Evolutionary conservation across 1,139 yeast genomes (phyloP).

Genomic region (Geotrichum armillariae): DNA sequence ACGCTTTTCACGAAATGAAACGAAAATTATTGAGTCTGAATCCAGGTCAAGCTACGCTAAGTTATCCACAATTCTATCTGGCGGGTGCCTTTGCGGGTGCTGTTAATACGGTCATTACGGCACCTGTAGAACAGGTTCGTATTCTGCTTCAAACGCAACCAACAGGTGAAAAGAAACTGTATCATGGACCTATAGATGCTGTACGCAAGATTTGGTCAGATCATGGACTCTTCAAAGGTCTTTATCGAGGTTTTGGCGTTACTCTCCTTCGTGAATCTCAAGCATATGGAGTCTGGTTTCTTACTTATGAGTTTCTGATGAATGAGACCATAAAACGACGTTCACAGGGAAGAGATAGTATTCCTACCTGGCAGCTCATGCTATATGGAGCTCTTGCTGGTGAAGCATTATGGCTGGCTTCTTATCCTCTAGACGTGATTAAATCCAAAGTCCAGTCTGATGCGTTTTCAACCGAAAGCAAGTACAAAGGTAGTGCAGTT

Average conservation of each 20-base stretch:
- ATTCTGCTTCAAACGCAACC: slow-evolving; percentile 88
- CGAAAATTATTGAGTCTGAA: slow-evolving; percentile 48
- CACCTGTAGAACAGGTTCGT: slow-evolving; percentile 93
- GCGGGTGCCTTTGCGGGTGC: slow-evolving; percentile 90
- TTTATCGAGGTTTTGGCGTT: slow-evolving; percentile 60
- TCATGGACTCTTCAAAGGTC: slow-evolving; percentile 53
- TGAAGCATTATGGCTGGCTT: slow-evolving; percentile 67
- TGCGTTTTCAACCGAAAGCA: slow-evolving; percentile 47
- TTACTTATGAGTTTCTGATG: slow-evolving; percentile 66
- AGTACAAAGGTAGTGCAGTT: slow-evolving; percentile 48
- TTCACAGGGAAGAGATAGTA: slow-evolving; percentile 46
- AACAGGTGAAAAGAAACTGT: slow-evolving; percentile 49
- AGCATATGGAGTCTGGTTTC: slow-evolving; percentile 83
- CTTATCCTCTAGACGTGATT: slow-evolving; percentile 72
- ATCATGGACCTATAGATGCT: slow-evolving; percentile 81
- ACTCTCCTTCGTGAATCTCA: slow-evolving; percentile 70
- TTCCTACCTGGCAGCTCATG: slow-evolving; percentile 62
- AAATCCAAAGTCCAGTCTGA: slow-evolving; percentile 73
- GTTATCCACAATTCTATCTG: slow-evolving; percentile 65
- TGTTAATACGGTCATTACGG: slow-evolving; percentile 81
- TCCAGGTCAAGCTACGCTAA: slow-evolving; percentile 41
- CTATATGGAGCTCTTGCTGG: slow-evolving; percentile 71
- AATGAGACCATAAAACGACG: slow-evolving; percentile 26
- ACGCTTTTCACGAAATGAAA: slow-evolving; percentile 76
- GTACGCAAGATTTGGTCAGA: slow-evolving; percentile 50